Evolutionary conservation across 108 stramenopile species (phyloP).

Genomic region (Skeletonema potamos): DNA sequence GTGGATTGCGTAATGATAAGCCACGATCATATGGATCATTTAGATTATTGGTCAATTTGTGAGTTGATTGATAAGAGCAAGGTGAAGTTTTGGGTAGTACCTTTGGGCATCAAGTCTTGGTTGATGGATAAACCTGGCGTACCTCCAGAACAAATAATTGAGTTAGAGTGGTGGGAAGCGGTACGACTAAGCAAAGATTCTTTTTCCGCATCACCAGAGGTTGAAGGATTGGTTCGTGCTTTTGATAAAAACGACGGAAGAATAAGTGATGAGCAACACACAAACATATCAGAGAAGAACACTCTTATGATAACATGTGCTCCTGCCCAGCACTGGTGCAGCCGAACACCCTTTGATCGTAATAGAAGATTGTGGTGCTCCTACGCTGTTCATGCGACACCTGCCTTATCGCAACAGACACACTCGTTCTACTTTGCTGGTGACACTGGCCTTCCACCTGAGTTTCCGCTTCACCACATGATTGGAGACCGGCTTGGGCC

Average conservation of each 20-base stretch:
- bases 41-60: slow-evolving; percentile 61
- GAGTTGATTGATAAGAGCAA: slow-evolving; percentile 46
- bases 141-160: slow-evolving; percentile 54
- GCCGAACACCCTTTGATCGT: slow-evolving; percentile 86
- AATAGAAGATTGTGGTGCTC: slow-evolving; percentile 89
- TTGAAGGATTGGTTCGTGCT: slow-evolving; percentile 41
- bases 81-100: slow-evolving; percentile 73
- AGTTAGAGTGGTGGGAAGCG: slow-evolving; percentile 92
- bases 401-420: slow-evolving; percentile 4
- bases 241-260: slow-evolving; percentile 21
- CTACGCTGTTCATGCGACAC: slow-evolving; percentile 59
- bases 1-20: slow-evolving; percentile 81
- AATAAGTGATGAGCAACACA: neutral
- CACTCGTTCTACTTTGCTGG: slow-evolving; percentile 83
- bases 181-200: slow-evolving; percentile 26
- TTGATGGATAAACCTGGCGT: slow-evolving; percentile 62
- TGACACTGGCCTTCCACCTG: slow-evolving; percentile 73
- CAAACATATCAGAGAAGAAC: slow-evolving; percentile 13
- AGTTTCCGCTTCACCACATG: slow-evolving; percentile 83
- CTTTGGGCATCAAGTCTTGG: slow-evolving; percentile 75
- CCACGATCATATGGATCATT: slow-evolving; percentile 90
- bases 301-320: slow-evolving; percentile 63
- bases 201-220: neutral
- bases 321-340: slow-evolving; percentile 91
- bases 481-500: slow-evolving; percentile 84